Conservation (phyloP, 495 filamentous ascomycete species). For the Astrocystis sublimbata region DNA sequence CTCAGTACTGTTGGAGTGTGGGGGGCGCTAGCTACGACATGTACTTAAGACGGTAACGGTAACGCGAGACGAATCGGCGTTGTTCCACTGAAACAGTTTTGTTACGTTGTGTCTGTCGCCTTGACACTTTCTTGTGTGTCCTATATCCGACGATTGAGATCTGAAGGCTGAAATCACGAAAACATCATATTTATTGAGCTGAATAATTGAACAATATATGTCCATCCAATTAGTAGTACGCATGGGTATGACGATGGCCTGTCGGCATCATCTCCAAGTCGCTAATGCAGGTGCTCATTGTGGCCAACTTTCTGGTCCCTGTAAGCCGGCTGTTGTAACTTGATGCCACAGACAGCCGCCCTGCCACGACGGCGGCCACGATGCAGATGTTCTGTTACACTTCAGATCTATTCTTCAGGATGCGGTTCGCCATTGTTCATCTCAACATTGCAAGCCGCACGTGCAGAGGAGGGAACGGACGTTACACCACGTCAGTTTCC, state of each 20-base stretch:
- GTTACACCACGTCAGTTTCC: constrained; percentile 12
- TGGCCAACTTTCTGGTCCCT: too few relatives aligned
- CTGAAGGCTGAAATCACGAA: too few relatives aligned
- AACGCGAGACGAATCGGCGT: constrained; percentile 6
- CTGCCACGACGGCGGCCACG: neutral
- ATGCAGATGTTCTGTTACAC: neutral
- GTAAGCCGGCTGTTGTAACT: neutral
- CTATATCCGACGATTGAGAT: too few relatives aligned
- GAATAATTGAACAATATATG: too few relatives aligned
- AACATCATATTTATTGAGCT: too few relatives aligned
- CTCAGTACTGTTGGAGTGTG: neutral
- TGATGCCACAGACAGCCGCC: neutral
- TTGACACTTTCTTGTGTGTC: too few relatives aligned
- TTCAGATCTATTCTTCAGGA: neutral
- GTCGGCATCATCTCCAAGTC: too few relatives aligned
- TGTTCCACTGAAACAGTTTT: too few relatives aligned
- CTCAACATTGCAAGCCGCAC: neutral
- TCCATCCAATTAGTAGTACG: too few relatives aligned
- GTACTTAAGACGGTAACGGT: neutral
- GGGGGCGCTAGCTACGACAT: neutral
- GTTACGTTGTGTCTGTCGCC: too few relatives aligned
- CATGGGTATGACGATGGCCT: too few relatives aligned
- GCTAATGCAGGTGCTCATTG: neutral
- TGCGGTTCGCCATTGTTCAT: neutral
- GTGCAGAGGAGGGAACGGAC: neutral